These are phyloP conservation scores for Nannizzia gypsea DNA, from an alignment of 2,329 filamentous ascomycete species.

Conservation along the genomic window DNA sequence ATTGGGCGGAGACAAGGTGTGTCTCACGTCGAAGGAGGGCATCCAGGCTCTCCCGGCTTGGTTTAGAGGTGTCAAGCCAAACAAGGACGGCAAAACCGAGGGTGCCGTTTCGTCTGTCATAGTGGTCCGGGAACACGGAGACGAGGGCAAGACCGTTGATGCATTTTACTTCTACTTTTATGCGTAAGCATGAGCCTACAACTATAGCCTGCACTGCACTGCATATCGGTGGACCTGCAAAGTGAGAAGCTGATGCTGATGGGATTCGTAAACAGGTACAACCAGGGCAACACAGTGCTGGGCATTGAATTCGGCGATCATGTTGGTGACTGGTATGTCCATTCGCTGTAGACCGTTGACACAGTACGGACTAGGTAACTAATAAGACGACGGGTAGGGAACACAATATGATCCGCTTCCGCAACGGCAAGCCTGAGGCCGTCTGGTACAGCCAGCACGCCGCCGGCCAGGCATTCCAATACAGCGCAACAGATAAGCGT, in stretches of 20 bases:
- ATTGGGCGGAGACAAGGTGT: slow-evolving; percentile 36
- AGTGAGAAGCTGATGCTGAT: background rate
- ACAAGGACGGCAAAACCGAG: slow-evolving; percentile 40
- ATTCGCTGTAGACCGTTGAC: background rate
- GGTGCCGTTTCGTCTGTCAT: slow-evolving; percentile 41
- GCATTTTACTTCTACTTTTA: slow-evolving; percentile 56
- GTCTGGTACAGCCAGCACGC: slow-evolving; percentile 55
- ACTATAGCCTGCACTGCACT: too few species aligned
- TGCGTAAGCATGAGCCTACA: slow-evolving; percentile 27
- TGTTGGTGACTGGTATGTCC: slow-evolving; percentile 48
- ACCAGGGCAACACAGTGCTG: slow-evolving; percentile 42
- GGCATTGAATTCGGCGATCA: slow-evolving; percentile 46
- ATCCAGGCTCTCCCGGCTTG: slow-evolving; percentile 37
- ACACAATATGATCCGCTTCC: slow-evolving; percentile 56
- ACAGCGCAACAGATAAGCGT: slow-evolving; percentile 43
- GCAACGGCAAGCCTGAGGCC: slow-evolving; percentile 41
- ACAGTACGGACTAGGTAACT: background rate
- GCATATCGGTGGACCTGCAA: background rate
- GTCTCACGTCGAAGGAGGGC: slow-evolving; percentile 39
- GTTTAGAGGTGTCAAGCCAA: slow-evolving; percentile 44
- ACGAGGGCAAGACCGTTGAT: slow-evolving; percentile 37
- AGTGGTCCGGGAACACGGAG: slow-evolving; percentile 47
- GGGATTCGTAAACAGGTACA: slow-evolving; percentile 29
- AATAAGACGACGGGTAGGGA: slow-evolving; percentile 37
- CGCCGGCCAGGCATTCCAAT: slow-evolving; percentile 52